These are phyloP conservation scores for Fusarium oligoseptatum DNA, from an alignment of 2,329 filamentous ascomycete species.

Conservation along the genomic window DNA sequence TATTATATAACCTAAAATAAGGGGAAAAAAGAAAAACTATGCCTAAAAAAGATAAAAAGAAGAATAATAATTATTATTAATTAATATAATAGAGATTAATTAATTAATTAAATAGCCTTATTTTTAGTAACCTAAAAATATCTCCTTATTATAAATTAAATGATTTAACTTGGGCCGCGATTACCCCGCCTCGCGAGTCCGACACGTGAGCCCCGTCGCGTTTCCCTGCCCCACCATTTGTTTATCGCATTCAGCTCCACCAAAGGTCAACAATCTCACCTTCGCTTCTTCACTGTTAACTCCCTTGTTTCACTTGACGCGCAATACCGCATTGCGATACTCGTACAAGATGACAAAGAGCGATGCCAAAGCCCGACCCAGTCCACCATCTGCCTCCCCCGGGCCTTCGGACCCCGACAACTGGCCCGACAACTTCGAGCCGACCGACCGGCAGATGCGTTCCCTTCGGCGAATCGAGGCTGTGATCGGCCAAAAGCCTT, in stretches of 20 bases:
- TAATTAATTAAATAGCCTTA: too few relatives aligned
- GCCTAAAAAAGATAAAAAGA: too few relatives aligned
- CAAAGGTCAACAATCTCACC: not conserved
- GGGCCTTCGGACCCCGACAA: not conserved
- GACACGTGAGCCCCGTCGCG: not conserved
- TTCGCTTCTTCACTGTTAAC: not conserved
- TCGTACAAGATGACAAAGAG: not conserved
- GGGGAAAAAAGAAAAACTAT: too few relatives aligned
- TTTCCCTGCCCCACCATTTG: not conserved
- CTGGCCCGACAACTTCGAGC: not conserved
- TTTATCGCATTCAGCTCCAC: not conserved
- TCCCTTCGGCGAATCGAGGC: not conserved
- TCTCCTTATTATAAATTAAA: too few relatives aligned
- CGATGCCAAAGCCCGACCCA: not conserved
- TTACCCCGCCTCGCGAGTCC: too few relatives aligned
- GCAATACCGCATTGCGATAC: not conserved
- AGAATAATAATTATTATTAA: too few relatives aligned
- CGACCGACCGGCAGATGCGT: not conserved
- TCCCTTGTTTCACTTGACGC: not conserved
- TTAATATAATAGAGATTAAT: too few relatives aligned
- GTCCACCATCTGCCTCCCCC: not conserved
- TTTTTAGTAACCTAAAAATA: too few relatives aligned
- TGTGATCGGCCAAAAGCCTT: constrained; percentile 2
- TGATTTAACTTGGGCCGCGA: too few relatives aligned
- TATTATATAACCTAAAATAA: too few relatives aligned